Evolutionary conservation across 441 rosid species (phyloP).

Genomic region (Pelargonium fulgidum): DNA sequence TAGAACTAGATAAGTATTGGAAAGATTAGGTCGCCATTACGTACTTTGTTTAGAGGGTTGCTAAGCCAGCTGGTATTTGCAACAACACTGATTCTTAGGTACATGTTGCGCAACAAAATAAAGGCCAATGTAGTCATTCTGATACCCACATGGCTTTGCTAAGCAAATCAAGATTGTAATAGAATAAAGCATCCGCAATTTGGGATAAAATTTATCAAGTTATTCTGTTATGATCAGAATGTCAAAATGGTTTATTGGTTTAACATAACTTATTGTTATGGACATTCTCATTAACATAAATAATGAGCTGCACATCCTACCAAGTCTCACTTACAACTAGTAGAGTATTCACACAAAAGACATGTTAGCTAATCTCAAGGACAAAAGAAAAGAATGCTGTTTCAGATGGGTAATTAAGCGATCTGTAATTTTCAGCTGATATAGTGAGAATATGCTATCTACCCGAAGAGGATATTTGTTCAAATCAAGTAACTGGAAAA

Average conservation of each 20-base stretch:
- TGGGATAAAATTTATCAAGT: background rate
- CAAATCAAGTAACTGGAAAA: no score
- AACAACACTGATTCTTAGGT: slow-evolving; percentile 7
- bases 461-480: no score
- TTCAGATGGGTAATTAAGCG: no score
- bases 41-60: background rate
- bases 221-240: background rate
- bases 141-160: slow-evolving; percentile 11
- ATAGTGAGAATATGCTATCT: no score
- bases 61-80: slow-evolving; percentile 10
- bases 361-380: no score
- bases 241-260: background rate
- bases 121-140: background rate
- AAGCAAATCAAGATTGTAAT: slow-evolving; percentile 5
- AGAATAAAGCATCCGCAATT: background rate
- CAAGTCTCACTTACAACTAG: no score
- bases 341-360: no score
- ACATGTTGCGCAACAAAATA: slow-evolving; percentile 8
- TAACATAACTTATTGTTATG: background rate
- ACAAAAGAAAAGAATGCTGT: no score
- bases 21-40: slow-evolving; percentile 5
- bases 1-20: slow-evolving; percentile 14
- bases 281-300: no score
- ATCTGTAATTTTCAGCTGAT: no score
- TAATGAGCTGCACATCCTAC: no score